These are phyloP conservation scores for Chaetoscypha palmicola DNA, from an alignment of 2,329 filamentous ascomycete species.

Conservation along the genomic window DNA sequence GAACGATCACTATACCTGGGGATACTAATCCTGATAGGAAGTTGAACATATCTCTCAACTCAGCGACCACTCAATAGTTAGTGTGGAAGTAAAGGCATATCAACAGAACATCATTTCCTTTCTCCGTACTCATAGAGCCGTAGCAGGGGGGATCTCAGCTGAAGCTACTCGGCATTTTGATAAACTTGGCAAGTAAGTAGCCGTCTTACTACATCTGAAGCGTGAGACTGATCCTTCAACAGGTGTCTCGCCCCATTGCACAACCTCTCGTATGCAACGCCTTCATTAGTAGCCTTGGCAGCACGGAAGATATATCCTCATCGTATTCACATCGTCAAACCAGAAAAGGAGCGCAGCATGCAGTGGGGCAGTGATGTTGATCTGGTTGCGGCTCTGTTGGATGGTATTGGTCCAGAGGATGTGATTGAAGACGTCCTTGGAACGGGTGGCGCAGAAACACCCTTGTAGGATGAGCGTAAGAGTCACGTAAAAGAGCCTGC, in stretches of 20 bases:
- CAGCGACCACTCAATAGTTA: slow-evolving; percentile 53
- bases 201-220: not conserved
- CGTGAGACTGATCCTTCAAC: slow-evolving; percentile 24
- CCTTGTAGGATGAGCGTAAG: no score
- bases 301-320: slow-evolving; percentile 84
- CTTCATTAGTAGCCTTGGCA: slow-evolving; percentile 75
- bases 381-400: slow-evolving; percentile 61
- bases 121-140: slow-evolving; percentile 78
- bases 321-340: slow-evolving; percentile 62
- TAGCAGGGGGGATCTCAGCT: slow-evolving; percentile 70
- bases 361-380: slow-evolving; percentile 82
- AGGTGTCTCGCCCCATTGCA: slow-evolving; percentile 75
- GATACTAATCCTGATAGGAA: slow-evolving; percentile 19
- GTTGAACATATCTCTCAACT: slow-evolving; percentile 37
- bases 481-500: no score
- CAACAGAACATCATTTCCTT: slow-evolving; percentile 83
- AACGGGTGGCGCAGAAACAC: slow-evolving; percentile 44
- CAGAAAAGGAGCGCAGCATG: slow-evolving; percentile 74
- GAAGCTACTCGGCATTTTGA: slow-evolving; percentile 72
- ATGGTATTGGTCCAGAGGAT: slow-evolving; percentile 52
- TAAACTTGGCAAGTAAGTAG: slow-evolving; percentile 50
- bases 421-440: slow-evolving; percentile 58
- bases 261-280: slow-evolving; percentile 71
- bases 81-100: slow-evolving; percentile 75
- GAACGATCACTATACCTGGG: not conserved